These are phyloP conservation scores for Phytophthora lateralis DNA, from an alignment of 352 stramenopile species.

Conservation along the genomic window DNA sequence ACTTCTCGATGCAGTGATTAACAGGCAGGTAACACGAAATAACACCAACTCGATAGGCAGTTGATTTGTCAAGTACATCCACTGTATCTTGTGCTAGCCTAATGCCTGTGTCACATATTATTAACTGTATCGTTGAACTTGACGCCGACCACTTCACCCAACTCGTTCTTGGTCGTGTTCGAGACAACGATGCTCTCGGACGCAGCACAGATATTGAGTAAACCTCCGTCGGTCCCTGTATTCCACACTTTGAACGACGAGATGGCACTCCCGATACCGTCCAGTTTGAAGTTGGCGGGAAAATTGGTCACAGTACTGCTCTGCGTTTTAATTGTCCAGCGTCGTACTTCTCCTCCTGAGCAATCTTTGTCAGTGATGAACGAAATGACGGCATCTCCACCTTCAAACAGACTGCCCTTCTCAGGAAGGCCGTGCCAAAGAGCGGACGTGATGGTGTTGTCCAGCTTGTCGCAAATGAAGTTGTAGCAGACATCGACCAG, in stretches of 20 bases:
- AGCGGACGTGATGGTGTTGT: conserved; percentile 20
- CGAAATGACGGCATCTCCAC: conserved; percentile 1
- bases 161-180: neutral
- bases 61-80: too few relatives aligned
- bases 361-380: conserved; percentile 16
- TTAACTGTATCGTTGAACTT: neutral
- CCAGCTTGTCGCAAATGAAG: conserved; percentile 9
- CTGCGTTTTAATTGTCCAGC: conserved; percentile 7
- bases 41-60: too few relatives aligned
- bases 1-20: too few relatives aligned
- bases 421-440: conserved; percentile 16
- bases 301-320: conserved; percentile 9
- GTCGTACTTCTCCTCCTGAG: conserved; percentile 1
- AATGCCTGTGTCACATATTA: neutral
- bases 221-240: neutral
- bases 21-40: too few relatives aligned
- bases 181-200: neutral
- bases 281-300: conserved; percentile 3
- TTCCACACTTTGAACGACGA: conserved; percentile 12
- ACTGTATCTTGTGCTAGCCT: neutral
- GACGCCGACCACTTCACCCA: neutral
- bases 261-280: conserved; percentile 14
- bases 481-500: conserved; percentile 18
- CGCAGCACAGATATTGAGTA: neutral
- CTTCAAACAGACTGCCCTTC: neutral